Percentiles rank a stretch among this genome's conserved stretches.
Conservation (phyloP, 129 eudicot genomes). For the Deinandra increscens region DNA sequence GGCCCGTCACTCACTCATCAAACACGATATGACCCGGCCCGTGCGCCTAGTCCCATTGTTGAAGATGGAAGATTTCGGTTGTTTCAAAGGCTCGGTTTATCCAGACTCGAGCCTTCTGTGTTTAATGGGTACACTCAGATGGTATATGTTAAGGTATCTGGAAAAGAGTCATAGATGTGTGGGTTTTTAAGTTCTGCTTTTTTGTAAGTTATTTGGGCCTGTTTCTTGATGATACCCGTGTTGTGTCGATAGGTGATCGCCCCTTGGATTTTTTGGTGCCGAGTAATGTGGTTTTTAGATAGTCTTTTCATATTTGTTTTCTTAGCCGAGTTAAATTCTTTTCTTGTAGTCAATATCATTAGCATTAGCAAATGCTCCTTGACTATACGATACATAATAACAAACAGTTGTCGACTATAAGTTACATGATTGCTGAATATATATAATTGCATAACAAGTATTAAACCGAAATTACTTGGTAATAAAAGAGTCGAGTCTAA, state of each 20-base stretch:
- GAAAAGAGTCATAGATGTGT: conserved; percentile 35
- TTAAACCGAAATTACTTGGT: no score
- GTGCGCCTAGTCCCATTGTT: conserved; percentile 71
- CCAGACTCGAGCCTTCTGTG: conserved; percentile 66
- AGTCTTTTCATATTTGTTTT: no score
- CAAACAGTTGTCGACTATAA: no score
- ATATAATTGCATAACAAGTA: no score
- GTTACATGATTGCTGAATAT: no score
- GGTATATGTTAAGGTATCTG: conserved; percentile 85
- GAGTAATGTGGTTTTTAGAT: no score
- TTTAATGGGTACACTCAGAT: conserved; percentile 96
- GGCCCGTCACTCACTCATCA: conserved; percentile 99
- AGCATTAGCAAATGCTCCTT: no score
- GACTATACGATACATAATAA: no score
- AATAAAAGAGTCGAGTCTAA: no score
- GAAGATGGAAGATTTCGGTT: conserved; percentile 87
- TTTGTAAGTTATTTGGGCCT: not conserved
- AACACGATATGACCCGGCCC: conserved; percentile 92
- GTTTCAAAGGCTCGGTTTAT: conserved; percentile 75
- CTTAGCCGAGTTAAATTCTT: no score
- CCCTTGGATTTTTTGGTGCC: not conserved
- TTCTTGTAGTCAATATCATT: no score
- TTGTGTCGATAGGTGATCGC: not conserved
- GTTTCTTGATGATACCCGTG: not conserved
- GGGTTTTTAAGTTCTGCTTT: conserved; percentile 5